Percentiles rank a stretch among this genome's conserved stretches.
phyloP scores from a whole-genome alignment of 306 rosid species.

The Cucumis hystrix region DNA sequence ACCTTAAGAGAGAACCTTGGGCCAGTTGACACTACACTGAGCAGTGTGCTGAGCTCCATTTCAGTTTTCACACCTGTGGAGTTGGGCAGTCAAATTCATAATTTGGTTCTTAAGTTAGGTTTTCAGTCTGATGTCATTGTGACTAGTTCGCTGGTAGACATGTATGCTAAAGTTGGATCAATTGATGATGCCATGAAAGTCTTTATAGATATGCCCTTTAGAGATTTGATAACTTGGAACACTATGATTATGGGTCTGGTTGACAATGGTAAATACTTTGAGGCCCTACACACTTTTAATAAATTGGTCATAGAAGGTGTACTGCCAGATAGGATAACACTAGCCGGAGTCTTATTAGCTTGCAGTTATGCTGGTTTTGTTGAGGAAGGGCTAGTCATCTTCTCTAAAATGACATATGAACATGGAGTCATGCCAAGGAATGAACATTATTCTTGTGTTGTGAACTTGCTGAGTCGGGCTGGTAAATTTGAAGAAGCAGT shows the following conservation, averaged over 20 bases:
- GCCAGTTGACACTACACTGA: constrained; percentile 57
- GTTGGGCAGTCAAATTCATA: constrained; percentile 54
- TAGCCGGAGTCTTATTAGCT: constrained; percentile 51
- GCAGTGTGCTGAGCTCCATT: constrained; percentile 49
- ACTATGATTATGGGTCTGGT: constrained; percentile 56
- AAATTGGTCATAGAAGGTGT: constrained; percentile 28
- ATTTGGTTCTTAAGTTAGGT: constrained; percentile 51
- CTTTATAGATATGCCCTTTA: constrained; percentile 28
- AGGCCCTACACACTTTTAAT: constrained; percentile 30
- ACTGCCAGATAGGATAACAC: constrained; percentile 46
- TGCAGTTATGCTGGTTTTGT: constrained; percentile 51
- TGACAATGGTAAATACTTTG: constrained; percentile 32
- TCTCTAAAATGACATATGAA: constrained; percentile 45
- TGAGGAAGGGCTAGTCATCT: constrained; percentile 49
- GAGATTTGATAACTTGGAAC: constrained; percentile 76
- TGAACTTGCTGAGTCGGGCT: constrained; percentile 50
- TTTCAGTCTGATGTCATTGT: constrained; percentile 51
- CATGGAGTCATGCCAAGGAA: constrained; percentile 41
- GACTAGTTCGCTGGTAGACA: constrained; percentile 52
- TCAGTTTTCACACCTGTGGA: constrained; percentile 38
- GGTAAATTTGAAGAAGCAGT: constrained; percentile 61
- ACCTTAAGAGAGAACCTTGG: constrained; percentile 50
- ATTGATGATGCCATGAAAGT: constrained; percentile 37
- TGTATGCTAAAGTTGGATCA: constrained; percentile 61
- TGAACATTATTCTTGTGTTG: constrained; percentile 43